phyloP scores from a whole-genome alignment of 2,329 filamentous ascomycete species.

The Chalara sp. region DNA sequence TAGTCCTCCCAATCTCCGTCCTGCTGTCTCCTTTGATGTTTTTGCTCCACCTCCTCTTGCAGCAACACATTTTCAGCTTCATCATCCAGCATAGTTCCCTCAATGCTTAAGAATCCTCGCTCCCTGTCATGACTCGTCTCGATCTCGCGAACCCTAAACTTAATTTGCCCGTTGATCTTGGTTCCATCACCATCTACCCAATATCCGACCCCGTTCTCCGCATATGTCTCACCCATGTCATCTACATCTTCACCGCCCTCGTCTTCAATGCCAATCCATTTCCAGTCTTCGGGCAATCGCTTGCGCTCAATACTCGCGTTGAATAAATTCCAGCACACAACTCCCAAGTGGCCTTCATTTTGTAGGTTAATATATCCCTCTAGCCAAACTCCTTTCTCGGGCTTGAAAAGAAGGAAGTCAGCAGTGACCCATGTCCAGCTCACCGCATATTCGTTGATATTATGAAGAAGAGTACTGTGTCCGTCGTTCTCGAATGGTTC shows the following conservation, averaged over 20 bases:
- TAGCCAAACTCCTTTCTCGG: conserved; percentile 64
- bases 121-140: conserved; percentile 71
- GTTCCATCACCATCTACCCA: conserved; percentile 69
- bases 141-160: conserved; percentile 77
- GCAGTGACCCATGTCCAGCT: conserved; percentile 84
- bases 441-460: conserved; percentile 76
- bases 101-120: conserved; percentile 75
- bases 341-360: conserved; percentile 80
- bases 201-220: conserved; percentile 56
- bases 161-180: conserved; percentile 62
- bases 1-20: conserved; percentile 26
- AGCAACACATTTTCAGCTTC: conserved; percentile 58
- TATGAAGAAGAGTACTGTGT: conserved; percentile 39
- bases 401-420: conserved; percentile 78
- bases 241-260: conserved; percentile 22
- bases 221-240: conserved; percentile 30
- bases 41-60: conserved; percentile 43
- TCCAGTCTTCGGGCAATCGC: conserved; percentile 72
- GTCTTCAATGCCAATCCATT: conserved; percentile 55
- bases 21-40: conserved; percentile 33
- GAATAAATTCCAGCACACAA: conserved; percentile 87
- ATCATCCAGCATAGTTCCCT: conserved; percentile 75
- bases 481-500: conserved; percentile 45
- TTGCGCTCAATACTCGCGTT: conserved; percentile 78
- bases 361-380: conserved; percentile 81